Conservation (phyloP, 208 protist genomes). For the Acanthamoeba culbertsoni region DNA sequence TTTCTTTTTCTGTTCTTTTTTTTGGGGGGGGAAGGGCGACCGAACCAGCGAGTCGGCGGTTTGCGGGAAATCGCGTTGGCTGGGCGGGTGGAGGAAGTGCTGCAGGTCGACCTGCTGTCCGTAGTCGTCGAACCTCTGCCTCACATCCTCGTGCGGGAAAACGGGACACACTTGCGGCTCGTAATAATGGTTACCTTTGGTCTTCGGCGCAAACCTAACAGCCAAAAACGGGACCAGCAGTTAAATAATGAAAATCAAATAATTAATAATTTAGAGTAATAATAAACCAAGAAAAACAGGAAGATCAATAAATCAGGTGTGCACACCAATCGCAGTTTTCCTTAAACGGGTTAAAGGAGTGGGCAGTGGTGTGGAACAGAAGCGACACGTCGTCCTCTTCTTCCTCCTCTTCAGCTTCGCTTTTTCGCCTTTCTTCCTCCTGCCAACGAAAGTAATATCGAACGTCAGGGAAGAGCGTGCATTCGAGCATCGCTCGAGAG, state of each 20-base stretch:
- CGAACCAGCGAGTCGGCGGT: constrained; percentile 35
- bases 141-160: constrained; percentile 18
- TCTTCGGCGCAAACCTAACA: not conserved
- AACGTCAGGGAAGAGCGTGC: not conserved
- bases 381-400: constrained; percentile 29
- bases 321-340: not conserved
- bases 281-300: not conserved
- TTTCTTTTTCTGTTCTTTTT: too few species aligned
- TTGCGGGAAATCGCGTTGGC: not conserved
- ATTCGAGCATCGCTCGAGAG: too few species aligned
- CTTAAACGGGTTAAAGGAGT: constrained; percentile 15
- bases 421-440: not conserved
- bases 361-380: constrained; percentile 34
- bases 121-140: constrained; percentile 50
- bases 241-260: not conserved
- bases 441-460: not conserved
- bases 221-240: not conserved
- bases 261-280: not conserved
- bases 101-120: constrained; percentile 28
- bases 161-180: not conserved
- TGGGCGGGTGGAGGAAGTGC: constrained; percentile 44
- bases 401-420: not conserved
- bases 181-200: not conserved
- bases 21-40: not conserved
- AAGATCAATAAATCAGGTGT: not conserved